Base-by-base conservation (phyloP, 164 flowering plant genomes). In the Taxillus chinensis region DNA sequence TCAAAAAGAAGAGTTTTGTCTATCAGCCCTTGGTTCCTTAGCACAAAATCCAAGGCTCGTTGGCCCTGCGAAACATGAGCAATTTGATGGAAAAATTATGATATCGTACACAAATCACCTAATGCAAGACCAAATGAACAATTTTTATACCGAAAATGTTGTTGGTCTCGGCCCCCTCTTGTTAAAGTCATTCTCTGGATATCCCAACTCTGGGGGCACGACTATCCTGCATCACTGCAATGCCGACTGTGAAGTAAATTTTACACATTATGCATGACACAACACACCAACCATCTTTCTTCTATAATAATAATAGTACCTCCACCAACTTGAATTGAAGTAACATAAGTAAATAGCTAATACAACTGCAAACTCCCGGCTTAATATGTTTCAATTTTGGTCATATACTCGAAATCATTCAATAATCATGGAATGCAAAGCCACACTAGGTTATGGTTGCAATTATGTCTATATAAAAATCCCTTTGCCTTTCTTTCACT, bases 191-290 rank as follows among this genome's bases (percentile, higher is more conserved):
- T 82, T 78, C n/a, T 84, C 96, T 38, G 96, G 96, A 73, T 92
- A 92, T 65, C 96, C 98, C 70, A 90, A 74, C 62, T 90, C 96
- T 46, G 98, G 98, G 46, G 98, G 98, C 60, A 92, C 98, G 75
- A 90, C 75, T 65, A 92, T 79, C 92, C 98, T 90, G 92, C 83
- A 79, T 57, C 62, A 62, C 79, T 67, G 75, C 58, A 67, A 67
- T 67, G 46, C 57, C 58, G 48, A 64, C 60, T 51, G 61, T 79
- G 59, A 81, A 61, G 15, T 43, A 45, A 8, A 39, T 61, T 45
- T 55, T 27, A 13, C 10, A 57, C 14, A 51, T 42, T 60, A 17
- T 45, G 46, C 40, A 54, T 13, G 37, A 5, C 10, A 10, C 39
- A 27, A 27, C 27, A 27, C 27, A 27, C 27, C 27, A 27, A 27